A percentile compares a stretch with the other conserved stretches of the same genome.
Evolutionary conservation across 2,329 filamentous ascomycete species (phyloP).

Genomic region (Pseudogymnoascus sp.): DNA sequence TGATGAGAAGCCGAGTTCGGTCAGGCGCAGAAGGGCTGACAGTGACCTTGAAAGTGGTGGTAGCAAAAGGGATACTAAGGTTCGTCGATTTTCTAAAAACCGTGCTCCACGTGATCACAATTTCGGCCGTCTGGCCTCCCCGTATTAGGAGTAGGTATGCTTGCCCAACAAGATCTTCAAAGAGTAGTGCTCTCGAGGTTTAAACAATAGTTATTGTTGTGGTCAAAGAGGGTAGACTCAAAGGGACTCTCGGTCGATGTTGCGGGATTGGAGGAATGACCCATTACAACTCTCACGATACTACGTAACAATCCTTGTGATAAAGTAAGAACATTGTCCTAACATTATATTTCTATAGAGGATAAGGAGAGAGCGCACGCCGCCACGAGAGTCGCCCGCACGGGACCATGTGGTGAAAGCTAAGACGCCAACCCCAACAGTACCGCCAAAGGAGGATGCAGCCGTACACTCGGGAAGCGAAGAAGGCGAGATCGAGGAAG

Average conservation of each 20-base stretch:
- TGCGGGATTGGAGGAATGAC: background rate
- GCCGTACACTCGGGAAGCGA: slow-evolving; percentile 68
- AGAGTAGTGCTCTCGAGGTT: background rate
- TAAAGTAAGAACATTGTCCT: slow-evolving; percentile 3
- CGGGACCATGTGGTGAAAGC: slow-evolving; percentile 48
- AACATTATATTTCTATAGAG: slow-evolving; percentile 34
- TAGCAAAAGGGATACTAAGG: slow-evolving; percentile 58
- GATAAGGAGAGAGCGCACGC: slow-evolving; percentile 47
- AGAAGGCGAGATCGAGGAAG: slow-evolving; percentile 94
- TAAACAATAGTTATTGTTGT: background rate
- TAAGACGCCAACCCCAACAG: slow-evolving; percentile 42
- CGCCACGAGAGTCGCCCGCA: slow-evolving; percentile 43
- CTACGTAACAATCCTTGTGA: slow-evolving; percentile 23
- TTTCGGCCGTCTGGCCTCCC: background rate
- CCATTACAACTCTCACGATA: background rate
- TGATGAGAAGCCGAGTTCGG: slow-evolving; percentile 55
- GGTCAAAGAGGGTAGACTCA: background rate
- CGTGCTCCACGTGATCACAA: background rate
- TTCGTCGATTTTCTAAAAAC: slow-evolving; percentile 12
- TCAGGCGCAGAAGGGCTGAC: slow-evolving; percentile 69
- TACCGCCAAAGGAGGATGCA: slow-evolving; percentile 36
- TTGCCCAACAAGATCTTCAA: background rate
- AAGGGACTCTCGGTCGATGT: background rate
- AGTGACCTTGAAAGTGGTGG: slow-evolving; percentile 59
- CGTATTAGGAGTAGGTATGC: background rate